Percentiles rank a stretch among this genome's conserved stretches.
Conservation (phyloP, 2,329 filamentous ascomycete species). For the Lanzia echinophila region DNA sequence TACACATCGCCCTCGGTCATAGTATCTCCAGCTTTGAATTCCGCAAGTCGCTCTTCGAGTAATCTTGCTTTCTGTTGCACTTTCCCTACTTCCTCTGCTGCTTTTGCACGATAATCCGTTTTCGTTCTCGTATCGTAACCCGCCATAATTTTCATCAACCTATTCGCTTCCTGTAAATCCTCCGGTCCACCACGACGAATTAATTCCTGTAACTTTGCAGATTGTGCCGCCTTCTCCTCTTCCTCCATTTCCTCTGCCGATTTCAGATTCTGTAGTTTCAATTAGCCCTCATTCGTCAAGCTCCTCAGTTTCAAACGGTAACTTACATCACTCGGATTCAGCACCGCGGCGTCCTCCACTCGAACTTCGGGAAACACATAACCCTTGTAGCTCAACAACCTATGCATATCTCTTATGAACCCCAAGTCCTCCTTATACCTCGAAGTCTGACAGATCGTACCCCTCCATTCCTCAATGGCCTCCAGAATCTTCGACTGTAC, state of each 20-base stretch:
- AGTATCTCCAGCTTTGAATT: slow-evolving; percentile 72
- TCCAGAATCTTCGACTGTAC: slow-evolving; percentile 92
- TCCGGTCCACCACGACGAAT: slow-evolving; percentile 88
- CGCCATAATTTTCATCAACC: slow-evolving; percentile 98
- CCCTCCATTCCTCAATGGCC: slow-evolving; percentile 95
- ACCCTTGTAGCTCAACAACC: slow-evolving; percentile 90
- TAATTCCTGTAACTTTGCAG: slow-evolving; percentile 94
- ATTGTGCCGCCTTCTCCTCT: slow-evolving; percentile 89
- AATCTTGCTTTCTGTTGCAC: slow-evolving; percentile 93
- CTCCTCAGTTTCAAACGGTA: neutral
- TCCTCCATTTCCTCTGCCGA: slow-evolving; percentile 98
- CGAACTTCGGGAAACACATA: slow-evolving; percentile 92
- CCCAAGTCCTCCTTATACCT: slow-evolving; percentile 95
- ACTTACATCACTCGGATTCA: slow-evolving; percentile 93
- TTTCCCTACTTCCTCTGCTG: slow-evolving; percentile 87
- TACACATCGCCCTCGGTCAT: slow-evolving; percentile 64
- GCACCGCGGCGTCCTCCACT: slow-evolving; percentile 86
- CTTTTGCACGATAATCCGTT: slow-evolving; percentile 96
- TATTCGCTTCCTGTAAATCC: slow-evolving; percentile 93
- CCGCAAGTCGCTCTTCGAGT: slow-evolving; percentile 85
- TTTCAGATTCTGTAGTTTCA: slow-evolving; percentile 66
- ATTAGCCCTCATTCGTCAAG: slow-evolving; percentile 25
- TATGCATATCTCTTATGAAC: slow-evolving; percentile 96
- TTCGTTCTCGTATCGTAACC: slow-evolving; percentile 93
- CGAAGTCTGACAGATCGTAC: slow-evolving; percentile 96